Evolutionary conservation across 257 asterid species (phyloP).

Genomic region (Capsicum chinense): DNA sequence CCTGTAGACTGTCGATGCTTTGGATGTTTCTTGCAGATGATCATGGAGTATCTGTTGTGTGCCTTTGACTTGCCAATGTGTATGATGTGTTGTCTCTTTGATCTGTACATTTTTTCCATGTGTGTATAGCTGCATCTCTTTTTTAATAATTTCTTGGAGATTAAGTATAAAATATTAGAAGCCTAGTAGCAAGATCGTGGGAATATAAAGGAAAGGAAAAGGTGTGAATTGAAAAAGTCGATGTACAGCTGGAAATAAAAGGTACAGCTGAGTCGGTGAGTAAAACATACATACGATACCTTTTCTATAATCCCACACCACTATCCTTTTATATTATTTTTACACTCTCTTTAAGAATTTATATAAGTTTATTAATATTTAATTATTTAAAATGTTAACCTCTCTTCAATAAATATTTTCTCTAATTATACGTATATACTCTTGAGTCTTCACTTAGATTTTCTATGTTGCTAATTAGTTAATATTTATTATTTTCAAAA

Average conservation of each 20-base stretch:
- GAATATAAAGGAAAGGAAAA: background rate
- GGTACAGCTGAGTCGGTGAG: no score
- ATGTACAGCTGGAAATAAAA: background rate
- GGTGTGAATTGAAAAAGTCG: background rate
- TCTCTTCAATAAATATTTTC: no score
- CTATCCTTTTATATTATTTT: no score
- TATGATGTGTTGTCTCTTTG: background rate
- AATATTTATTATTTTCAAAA: no score
- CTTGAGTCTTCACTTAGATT: no score
- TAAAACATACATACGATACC: no score
- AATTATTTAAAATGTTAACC: no score
- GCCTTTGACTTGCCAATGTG: slow-evolving; percentile 9
- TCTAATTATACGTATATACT: no score
- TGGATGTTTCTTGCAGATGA: background rate
- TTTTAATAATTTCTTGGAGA: background rate
- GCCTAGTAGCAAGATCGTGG: background rate
- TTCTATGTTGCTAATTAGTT: no score
- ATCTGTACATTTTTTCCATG: background rate
- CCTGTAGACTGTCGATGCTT: slow-evolving; percentile 1
- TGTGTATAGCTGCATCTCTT: background rate
- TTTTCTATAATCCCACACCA: no score
- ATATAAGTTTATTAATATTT: no score
- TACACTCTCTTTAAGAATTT: no score
- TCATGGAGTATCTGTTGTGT: background rate
- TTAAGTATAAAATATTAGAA: background rate